Evolutionary conservation across 805 yeast genomes (phyloP), one percentile per base, ranked within the genome.

Genomic region (Cyberlindnera mrakii): DNA sequence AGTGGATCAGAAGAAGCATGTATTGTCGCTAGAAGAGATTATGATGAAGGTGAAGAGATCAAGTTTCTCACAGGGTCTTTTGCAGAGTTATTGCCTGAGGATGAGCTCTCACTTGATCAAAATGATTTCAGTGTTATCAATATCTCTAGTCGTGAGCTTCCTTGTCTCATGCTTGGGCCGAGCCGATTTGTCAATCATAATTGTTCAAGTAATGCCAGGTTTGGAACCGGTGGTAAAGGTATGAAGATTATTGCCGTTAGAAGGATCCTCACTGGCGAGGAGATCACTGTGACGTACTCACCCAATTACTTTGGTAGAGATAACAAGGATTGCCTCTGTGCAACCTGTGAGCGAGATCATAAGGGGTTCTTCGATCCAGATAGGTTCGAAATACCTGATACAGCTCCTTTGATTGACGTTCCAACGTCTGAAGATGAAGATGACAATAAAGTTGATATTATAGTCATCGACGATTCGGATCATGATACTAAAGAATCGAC

Each of bases 171-270:
- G 75, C 57, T 72, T 33, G 77, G 77, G 0, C 77, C 77, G 0
- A 63, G 70, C 13, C 55, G 77, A 32, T 72, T 72, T 48, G 67
- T 72, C 8, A 72, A 72, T 49, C 77, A 72, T 49, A 71, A 71
- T 49, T 72, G 77, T 50, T 47, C 60, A n/a, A 64, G 72, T 5
- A 72, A 72, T 49, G 62, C 71, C 2, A 56, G 54, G 32, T 70
- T 72, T 46, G 47, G 55, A 5, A 52, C 68, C 3, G 43, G 47
- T 0, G 53, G 58, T 11, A 42, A 39, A 23, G 63, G 55, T 7
- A 59, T 72, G 57, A 51, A 54, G 18, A 54, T 72, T 5, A 47
- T 55, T 6, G 65, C 75, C 1, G 46, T 45, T 2, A 57, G 66
- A 25, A 54, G 47, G 7, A 72, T 72, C 17, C 39, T 53, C 1